Evolutionary conservation across 768 basidiomycete genomes (phyloP), one percentile per base, ranked within the genome.

Genomic region (Gautieria morchelliformis): DNA sequence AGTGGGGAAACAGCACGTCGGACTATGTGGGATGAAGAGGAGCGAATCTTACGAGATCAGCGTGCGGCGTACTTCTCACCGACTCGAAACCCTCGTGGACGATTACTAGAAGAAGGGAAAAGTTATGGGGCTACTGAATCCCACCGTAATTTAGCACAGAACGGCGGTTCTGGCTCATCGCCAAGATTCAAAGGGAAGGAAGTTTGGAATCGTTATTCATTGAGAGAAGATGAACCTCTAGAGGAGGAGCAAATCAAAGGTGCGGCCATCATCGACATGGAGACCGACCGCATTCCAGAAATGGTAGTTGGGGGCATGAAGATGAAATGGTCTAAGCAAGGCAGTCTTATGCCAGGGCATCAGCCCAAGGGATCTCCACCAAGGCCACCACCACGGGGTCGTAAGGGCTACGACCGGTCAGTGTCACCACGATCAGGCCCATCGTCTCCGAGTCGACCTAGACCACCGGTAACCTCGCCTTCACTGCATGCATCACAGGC

Each of bases 1-100:
- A 93, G 88, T 70, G 82, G 85, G 24, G 89, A 93, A 69, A 63
- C 69, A 17, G 89, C 87, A 19, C 72, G 81, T 59, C 70, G 71
- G 33, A 67, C 72, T 47, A 85, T 89, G 68, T 88, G 89, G 82
- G 81, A 84, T 57, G 89, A 92, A 64, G 93, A 96, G 68, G 89
- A 94, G 66, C 78, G 88, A 41, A 84, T 93, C 37, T 66, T 94
- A 62, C 73, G 81, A 46, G 82, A 90, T 61, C 84, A 85, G 69
- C 78, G 87, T 58, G 79, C 83, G 12, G 86, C 84, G 6, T 87
- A 82, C 78, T 83, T 83, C 65, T 80, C 82, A 32, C 79, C 81
- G 8, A 62, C 58, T 15, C 41, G 37, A 22, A 53, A 53, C 5
- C 70, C 83, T n/a, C 69, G 78, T 19, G 79, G 78, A 17, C 61